These are phyloP conservation scores for Nannochloropsis salina DNA, from an alignment of 108 stramenopile species.

Conservation along the genomic window DNA sequence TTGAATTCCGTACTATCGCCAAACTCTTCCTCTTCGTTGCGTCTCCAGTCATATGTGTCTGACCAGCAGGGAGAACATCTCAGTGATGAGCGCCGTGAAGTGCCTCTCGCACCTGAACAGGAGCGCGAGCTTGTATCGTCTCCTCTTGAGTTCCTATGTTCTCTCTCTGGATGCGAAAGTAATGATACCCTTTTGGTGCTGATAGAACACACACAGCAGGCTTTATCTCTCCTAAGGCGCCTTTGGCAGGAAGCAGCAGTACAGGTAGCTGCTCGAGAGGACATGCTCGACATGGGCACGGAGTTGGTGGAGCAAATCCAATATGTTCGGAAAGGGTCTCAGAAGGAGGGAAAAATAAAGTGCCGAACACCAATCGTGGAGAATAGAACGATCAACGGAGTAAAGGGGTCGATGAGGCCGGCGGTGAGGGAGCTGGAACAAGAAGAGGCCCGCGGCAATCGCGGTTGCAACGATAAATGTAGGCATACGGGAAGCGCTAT, in stretches of 20 bases:
- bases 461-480: background rate
- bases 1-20: too few species aligned
- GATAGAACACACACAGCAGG: background rate
- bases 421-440: background rate
- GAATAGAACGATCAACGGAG: background rate
- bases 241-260: constrained; percentile 8
- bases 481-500: background rate
- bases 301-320: background rate
- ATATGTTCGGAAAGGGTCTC: background rate
- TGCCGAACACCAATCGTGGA: background rate
- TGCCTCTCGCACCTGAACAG: background rate
- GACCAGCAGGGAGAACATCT: too few species aligned
- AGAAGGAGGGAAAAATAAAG: background rate
- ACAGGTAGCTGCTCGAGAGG: background rate
- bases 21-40: too few species aligned
- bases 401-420: background rate
- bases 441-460: background rate
- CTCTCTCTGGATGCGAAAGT: background rate
- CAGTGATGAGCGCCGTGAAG: too few species aligned
- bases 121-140: background rate
- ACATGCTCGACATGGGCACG: constrained; percentile 3
- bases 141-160: background rate
- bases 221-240: background rate
- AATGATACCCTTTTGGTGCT: background rate
- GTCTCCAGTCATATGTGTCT: too few species aligned